Evolutionary conservation across 1,284 basidiomycete genomes (phyloP).

Genomic region (Apiotrichum domesticum): DNA sequence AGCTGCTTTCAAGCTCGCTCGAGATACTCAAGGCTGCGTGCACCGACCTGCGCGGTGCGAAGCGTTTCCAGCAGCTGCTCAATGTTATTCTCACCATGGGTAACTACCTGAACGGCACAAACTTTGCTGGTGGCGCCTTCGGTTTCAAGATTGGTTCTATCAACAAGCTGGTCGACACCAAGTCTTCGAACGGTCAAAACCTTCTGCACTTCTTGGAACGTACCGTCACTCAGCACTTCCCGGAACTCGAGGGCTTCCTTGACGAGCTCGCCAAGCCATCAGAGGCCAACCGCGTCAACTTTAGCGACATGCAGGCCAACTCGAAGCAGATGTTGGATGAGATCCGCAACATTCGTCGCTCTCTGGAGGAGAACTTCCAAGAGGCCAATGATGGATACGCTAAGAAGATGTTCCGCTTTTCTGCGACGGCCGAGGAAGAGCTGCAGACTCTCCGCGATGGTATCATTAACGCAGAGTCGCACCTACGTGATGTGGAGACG

Average conservation of each 20-base stretch:
- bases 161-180: conserved; percentile 98
- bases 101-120: conserved; percentile 97
- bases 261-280: conserved; percentile 84
- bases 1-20: conserved; percentile 60
- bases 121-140: conserved; percentile 93
- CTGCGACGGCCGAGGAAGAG: conserved; percentile 63
- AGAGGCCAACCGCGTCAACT: conserved; percentile 70
- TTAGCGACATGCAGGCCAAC: conserved; percentile 38
- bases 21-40: conserved; percentile 75
- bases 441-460: conserved; percentile 77
- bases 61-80: conserved; percentile 73
- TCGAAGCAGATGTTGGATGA: conserved; percentile 66
- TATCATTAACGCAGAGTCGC: conserved; percentile 72
- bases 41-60: conserved; percentile 65
- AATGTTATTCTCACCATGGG: conserved; percentile 81
- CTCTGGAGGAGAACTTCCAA: conserved; percentile 70
- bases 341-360: conserved; percentile 66
- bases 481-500: conserved; percentile 71
- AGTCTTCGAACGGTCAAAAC: conserved; percentile 87
- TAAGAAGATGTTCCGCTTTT: conserved; percentile 82
- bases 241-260: conserved; percentile 77
- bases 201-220: conserved; percentile 91
- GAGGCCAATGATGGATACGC: conserved; percentile 68
- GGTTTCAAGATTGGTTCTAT: conserved; percentile 97
- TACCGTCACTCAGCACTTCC: conserved; percentile 82